Conservation (phyloP, 108 stramenopile species). For the Parietichytrium sp. region DNA sequence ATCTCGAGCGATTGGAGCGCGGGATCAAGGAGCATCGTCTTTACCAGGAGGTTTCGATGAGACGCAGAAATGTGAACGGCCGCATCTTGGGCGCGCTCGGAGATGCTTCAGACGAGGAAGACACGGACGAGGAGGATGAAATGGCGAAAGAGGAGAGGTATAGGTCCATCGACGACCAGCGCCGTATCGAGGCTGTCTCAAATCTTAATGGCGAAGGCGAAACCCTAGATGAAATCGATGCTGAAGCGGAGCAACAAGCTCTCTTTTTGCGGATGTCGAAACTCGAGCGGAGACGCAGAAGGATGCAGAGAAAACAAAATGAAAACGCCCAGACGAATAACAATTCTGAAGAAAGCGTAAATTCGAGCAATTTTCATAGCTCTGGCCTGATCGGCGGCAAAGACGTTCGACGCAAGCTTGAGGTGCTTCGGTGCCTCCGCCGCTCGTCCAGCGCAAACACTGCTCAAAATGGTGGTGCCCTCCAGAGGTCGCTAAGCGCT, state of each 20-base stretch:
- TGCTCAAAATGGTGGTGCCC: too few species aligned
- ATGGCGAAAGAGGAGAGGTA: background rate
- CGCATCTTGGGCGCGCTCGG: background rate
- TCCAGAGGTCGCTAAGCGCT: too few species aligned
- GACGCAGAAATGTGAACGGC: background rate
- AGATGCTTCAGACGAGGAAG: conserved; percentile 20
- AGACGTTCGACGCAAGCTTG: too few species aligned
- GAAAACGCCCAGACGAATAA: too few species aligned
- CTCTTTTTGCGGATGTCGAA: conserved; percentile 8
- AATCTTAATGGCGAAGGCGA: background rate
- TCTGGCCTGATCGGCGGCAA: too few species aligned
- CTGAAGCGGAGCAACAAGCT: conserved; percentile 20
- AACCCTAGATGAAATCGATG: background rate
- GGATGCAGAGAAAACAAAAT: too few species aligned
- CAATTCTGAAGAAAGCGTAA: too few species aligned
- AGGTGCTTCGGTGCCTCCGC: too few species aligned
- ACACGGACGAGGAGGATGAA: conserved; percentile 31
- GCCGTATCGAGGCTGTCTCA: background rate
- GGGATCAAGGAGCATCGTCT: background rate
- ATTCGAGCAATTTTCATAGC: too few species aligned
- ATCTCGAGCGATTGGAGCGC: background rate
- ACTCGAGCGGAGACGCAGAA: too few species aligned
- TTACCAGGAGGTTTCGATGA: background rate
- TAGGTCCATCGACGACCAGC: background rate
- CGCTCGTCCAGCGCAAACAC: too few species aligned